Percentiles rank a stretch among this genome's conserved stretches.
Conservation (phyloP, 2,329 filamentous ascomycete species). For the Penicillium sp. region DNA sequence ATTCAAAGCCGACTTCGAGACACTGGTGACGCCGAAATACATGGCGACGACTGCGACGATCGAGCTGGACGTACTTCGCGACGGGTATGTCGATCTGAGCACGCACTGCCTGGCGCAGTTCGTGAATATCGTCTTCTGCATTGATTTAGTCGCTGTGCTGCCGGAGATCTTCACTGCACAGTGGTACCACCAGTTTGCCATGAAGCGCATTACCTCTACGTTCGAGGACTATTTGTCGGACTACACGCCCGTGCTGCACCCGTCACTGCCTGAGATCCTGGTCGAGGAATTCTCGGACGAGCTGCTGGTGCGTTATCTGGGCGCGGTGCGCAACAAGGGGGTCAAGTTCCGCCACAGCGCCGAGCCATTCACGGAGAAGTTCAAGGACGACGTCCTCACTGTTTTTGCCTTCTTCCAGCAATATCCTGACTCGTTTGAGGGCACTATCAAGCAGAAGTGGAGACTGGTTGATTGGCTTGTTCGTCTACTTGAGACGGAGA, state of each 20-base stretch:
- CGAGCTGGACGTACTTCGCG: constrained; percentile 71
- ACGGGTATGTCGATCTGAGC: constrained; percentile 91
- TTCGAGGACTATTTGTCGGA: constrained; percentile 93
- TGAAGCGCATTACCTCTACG: constrained; percentile 91
- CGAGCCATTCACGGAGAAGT: constrained; percentile 87
- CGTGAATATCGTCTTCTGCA: constrained; percentile 77
- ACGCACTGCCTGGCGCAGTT: constrained; percentile 90
- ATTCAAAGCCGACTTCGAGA: constrained; percentile 78
- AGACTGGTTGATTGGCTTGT: constrained; percentile 82
- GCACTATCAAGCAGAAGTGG: constrained; percentile 85
- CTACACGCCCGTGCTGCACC: constrained; percentile 78
- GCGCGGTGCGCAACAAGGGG: constrained; percentile 79
- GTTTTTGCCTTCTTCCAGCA: constrained; percentile 84
- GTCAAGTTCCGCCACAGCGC: constrained; percentile 74
- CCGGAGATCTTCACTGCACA: constrained; percentile 83
- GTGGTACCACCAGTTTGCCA: constrained; percentile 83
- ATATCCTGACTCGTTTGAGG: constrained; percentile 65
- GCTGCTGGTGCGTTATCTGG: constrained; percentile 80
- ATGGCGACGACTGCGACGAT: constrained; percentile 65
- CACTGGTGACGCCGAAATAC: constrained; percentile 75
- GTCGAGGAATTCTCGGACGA: constrained; percentile 91
- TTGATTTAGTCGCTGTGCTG: constrained; percentile 82
- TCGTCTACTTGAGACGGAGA: constrained; percentile 68
- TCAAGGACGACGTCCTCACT: constrained; percentile 86
- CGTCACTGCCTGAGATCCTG: constrained; percentile 83